Evolutionary conservation across 108 stramenopile genomes (phyloP), one percentile per base, ranked within the genome.

Genomic region (Fragilariopsis cylindrus): DNA sequence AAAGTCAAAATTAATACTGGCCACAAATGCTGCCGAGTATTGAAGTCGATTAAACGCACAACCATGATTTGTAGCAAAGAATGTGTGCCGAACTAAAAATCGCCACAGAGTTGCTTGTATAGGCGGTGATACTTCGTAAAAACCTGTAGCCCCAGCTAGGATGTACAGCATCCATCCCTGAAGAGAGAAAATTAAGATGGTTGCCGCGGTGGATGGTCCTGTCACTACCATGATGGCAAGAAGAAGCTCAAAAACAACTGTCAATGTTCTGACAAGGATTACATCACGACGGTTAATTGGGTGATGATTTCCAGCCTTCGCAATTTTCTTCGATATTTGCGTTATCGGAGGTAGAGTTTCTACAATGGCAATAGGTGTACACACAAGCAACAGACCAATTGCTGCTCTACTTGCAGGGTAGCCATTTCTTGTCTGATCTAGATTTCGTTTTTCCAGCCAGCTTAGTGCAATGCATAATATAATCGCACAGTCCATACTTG

Each of bases 1-100:
- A 81, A 84, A 94, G 30, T 89, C 54, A 70, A 95, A 95, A 16
- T 81, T 84, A 41, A 84, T 72, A 4, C 88, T 86, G 19, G 91
- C 88, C 57, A 95, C 85, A 83, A 95, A 95, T 2, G 94, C 94
- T 48, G 94, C 90, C 11, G 91, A 90, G 41, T 77, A 88, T 19
- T 95, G 94, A 50, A 95, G 74, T 13, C 88, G 77, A 71, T 88
- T 92, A 81, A 95, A 95, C 3, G 87, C 82, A 60, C 89, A 92
- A 50, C 86, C 91, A 68, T 95, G 94, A 53, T 88, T 89, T 3
- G 91, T 95, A 43, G 86, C 88, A 76, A 95, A 92, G 68, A 92
- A 95, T 8, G 74, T 71, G 57, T 91, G 88, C 2, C 91, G 85
- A 48, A 88, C 87, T 6, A 85, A 47, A 40, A 92, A 71, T 47